These are phyloP conservation scores for Lasiodiplodia sp. DNA, from an alignment of 2,329 filamentous ascomycete genomes.

Conservation along the genomic window DNA sequence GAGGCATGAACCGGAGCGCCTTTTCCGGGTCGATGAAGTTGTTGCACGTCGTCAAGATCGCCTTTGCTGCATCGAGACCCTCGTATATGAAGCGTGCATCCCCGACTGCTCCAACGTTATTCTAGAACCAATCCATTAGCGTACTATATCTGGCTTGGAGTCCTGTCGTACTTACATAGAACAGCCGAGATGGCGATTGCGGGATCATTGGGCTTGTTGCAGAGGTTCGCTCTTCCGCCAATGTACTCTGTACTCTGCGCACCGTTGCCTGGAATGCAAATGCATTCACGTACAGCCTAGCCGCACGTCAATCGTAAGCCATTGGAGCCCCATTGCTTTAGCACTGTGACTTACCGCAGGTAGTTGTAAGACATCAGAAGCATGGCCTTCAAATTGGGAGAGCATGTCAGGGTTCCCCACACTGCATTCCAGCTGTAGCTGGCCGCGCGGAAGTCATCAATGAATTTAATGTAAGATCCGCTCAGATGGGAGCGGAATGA, in stretches of 20 bases:
- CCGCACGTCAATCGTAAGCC: not conserved
- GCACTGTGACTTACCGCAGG: slow-evolving; percentile 52
- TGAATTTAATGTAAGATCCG: slow-evolving; percentile 76
- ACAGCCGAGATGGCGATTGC: slow-evolving; percentile 51
- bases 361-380: slow-evolving; percentile 76
- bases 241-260: slow-evolving; percentile 40
- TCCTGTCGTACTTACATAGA: slow-evolving; percentile 34
- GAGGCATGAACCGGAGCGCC: slow-evolving; percentile 56
- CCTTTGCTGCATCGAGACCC: slow-evolving; percentile 58
- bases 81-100: slow-evolving; percentile 60
- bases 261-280: slow-evolving; percentile 78
- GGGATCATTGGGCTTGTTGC: slow-evolving; percentile 37
- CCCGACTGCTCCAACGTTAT: slow-evolving; percentile 57
- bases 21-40: slow-evolving; percentile 58
- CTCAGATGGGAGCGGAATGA: slow-evolving; percentile 74
- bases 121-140: slow-evolving; percentile 40
- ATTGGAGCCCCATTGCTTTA: not conserved
- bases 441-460: slow-evolving; percentile 74
- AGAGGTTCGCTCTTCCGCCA: slow-evolving; percentile 17
- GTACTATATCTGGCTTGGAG: not conserved
- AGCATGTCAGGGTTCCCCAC: slow-evolving; percentile 59
- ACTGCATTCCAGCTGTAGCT: slow-evolving; percentile 75
- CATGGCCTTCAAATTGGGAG: slow-evolving; percentile 70
- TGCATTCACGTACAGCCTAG: slow-evolving; percentile 71
- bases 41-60: slow-evolving; percentile 58